Conservation (phyloP, 768 basidiomycete species). For the Kwoniella sp. region DNA sequence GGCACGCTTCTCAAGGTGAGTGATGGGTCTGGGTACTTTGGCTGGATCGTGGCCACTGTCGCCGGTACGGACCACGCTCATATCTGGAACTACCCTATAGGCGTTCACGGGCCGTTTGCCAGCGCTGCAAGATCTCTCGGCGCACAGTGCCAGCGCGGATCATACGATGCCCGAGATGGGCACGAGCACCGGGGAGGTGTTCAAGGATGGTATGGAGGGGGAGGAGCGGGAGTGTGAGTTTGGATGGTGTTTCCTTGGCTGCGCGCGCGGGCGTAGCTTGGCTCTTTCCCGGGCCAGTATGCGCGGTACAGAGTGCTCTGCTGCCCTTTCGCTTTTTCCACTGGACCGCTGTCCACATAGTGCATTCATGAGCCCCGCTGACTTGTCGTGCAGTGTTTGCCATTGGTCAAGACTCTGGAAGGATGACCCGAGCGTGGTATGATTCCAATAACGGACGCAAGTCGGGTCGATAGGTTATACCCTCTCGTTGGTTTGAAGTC, state of each 20-base stretch:
- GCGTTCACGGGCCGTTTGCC: constrained; percentile 46
- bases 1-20: constrained; percentile 63
- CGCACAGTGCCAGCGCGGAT: constrained; percentile 53
- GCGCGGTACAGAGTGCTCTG: too few species aligned
- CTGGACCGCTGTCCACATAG: too few species aligned
- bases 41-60: too few species aligned
- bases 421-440: constrained; percentile 76
- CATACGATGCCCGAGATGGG: constrained; percentile 68
- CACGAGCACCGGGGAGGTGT: constrained; percentile 71
- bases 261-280: too few species aligned
- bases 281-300: neutral
- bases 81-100: constrained; percentile 10
- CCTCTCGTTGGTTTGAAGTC: too few species aligned
- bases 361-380: too few species aligned
- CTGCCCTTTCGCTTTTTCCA: too few species aligned
- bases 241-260: neutral
- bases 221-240: constrained; percentile 85
- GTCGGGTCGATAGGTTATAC: constrained; percentile 1
- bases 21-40: constrained; percentile 20
- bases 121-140: constrained; percentile 44
- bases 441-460: constrained; percentile 52
- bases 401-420: constrained; percentile 75
- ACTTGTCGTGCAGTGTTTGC: constrained; percentile 65
- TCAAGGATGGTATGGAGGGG: constrained; percentile 86
- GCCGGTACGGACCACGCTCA: constrained; percentile 2